phyloP scores from a whole-genome alignment of 108 stramenopile genomes.

The Ochromonas danica region DNA sequence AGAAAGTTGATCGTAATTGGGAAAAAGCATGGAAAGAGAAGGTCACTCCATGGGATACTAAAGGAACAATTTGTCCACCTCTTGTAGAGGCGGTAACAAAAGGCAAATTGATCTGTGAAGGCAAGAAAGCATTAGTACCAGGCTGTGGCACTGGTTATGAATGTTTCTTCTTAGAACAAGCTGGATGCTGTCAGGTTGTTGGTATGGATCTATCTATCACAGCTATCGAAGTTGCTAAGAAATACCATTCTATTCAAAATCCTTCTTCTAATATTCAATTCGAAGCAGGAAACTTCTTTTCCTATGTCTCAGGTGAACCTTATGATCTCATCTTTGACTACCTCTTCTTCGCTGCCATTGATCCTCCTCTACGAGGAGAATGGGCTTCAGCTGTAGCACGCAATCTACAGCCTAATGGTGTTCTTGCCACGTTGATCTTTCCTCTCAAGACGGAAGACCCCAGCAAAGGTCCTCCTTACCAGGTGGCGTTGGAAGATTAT shows the following conservation, averaged over 20 bases:
- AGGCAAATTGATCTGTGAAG: neutral
- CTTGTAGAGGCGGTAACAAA: no score
- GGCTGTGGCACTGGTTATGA: constrained; percentile 1
- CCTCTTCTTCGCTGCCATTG: neutral
- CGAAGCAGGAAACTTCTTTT: neutral
- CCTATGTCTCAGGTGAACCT: neutral
- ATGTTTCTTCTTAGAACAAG: neutral
- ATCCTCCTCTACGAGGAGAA: neutral
- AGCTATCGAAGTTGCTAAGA: neutral
- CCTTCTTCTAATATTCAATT: neutral
- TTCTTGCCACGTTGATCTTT: neutral
- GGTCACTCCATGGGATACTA: neutral
- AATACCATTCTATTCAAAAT: neutral
- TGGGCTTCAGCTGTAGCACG: neutral
- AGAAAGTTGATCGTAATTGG: neutral
- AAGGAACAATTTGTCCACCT: neutral
- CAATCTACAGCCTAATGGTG: neutral
- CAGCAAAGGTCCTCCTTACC: neutral
- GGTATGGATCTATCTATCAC: neutral
- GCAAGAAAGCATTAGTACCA: neutral
- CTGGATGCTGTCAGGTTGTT: neutral
- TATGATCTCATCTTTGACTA: neutral
- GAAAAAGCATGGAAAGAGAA: neutral
- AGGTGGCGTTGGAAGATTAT: neutral
- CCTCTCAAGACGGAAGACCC: neutral